A percentile compares a stretch with the other conserved stretches of the same genome.
Evolutionary conservation across 2,329 filamentous ascomycete species (phyloP).

Genomic region (Xylaria sp.): DNA sequence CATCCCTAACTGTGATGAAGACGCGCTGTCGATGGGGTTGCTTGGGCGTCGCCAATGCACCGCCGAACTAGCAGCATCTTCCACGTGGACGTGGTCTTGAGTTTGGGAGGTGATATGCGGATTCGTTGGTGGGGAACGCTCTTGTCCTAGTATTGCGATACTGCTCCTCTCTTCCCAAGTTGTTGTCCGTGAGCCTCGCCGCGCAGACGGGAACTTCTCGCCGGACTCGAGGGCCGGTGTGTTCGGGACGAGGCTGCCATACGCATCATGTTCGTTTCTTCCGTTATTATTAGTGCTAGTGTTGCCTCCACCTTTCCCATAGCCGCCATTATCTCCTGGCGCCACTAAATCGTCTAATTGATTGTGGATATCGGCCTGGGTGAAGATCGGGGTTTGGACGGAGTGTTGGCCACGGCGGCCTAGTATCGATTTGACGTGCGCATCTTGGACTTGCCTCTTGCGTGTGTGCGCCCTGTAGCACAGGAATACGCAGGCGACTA

Average conservation of each 20-base stretch:
- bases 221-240: slow-evolving; percentile 38
- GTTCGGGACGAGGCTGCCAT: slow-evolving; percentile 29
- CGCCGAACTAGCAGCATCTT: slow-evolving; percentile 7
- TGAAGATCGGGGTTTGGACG: not conserved
- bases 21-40: not conserved
- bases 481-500: slow-evolving; percentile 32
- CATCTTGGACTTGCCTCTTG: slow-evolving; percentile 30
- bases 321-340: no score
- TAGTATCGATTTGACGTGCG: slow-evolving; percentile 23
- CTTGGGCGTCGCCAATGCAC: slow-evolving; percentile 10
- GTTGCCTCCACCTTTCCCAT: not conserved
- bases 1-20: not conserved
- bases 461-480: slow-evolving; percentile 33
- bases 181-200: not conserved
- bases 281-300: not conserved
- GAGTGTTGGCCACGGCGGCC: slow-evolving; percentile 2
- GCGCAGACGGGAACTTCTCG: slow-evolving; percentile 19
- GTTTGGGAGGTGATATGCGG: not conserved
- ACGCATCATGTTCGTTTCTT: not conserved
- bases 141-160: slow-evolving; percentile 25
- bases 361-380: slow-evolving; percentile 4
- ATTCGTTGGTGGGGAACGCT: slow-evolving; percentile 23
- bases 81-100: not conserved
- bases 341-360: not conserved
- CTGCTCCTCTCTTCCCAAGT: slow-evolving; percentile 2